Evolutionary conservation across 257 asterid genomes (phyloP).

Genomic region (Penstemon davidsonii): DNA sequence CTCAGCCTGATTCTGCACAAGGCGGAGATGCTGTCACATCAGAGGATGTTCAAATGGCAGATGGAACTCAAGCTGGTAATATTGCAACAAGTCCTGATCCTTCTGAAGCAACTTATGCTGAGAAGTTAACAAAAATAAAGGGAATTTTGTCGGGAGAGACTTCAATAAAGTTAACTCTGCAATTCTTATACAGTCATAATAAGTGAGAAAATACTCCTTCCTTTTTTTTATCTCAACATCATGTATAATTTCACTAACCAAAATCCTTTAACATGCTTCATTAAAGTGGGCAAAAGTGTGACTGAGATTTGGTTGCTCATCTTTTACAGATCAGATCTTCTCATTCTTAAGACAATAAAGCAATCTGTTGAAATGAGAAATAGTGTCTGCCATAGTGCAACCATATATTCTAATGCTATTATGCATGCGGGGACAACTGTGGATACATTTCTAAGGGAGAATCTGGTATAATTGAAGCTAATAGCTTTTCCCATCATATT

Average conservation of each 20-base stretch:
- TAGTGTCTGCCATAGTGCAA: slow-evolving; percentile 95
- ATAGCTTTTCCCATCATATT: background rate
- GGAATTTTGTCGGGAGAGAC: slow-evolving; percentile 96
- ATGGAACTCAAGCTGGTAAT: slow-evolving; percentile 49
- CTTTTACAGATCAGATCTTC: slow-evolving; percentile 87
- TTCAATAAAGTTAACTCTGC: slow-evolving; percentile 87
- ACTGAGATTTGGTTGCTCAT: slow-evolving; percentile 21
- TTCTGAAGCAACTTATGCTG: slow-evolving; percentile 64
- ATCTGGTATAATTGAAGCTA: slow-evolving; percentile 53
- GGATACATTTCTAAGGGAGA: slow-evolving; percentile 92
- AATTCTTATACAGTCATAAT: slow-evolving; percentile 89
- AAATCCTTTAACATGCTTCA: slow-evolving; percentile 10
- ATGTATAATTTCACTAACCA: background rate
- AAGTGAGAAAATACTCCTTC: slow-evolving; percentile 50
- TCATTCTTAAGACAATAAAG: slow-evolving; percentile 90
- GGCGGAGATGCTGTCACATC: slow-evolving; percentile 40
- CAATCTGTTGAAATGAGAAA: slow-evolving; percentile 98
- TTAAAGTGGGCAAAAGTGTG: slow-evolving; percentile 18
- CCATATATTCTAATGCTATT: slow-evolving; percentile 91
- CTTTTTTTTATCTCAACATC: slow-evolving; percentile 1
- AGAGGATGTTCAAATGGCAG: slow-evolving; percentile 72
- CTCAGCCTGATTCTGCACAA: slow-evolving; percentile 28
- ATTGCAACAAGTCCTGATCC: slow-evolving; percentile 43
- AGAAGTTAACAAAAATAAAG: slow-evolving; percentile 61
- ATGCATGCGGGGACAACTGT: slow-evolving; percentile 99